A percentile compares a stretch with the other conserved stretches of the same genome.
phyloP scores from a whole-genome alignment of 2,329 filamentous ascomycete genomes.

The Raffaelea albimanens region DNA sequence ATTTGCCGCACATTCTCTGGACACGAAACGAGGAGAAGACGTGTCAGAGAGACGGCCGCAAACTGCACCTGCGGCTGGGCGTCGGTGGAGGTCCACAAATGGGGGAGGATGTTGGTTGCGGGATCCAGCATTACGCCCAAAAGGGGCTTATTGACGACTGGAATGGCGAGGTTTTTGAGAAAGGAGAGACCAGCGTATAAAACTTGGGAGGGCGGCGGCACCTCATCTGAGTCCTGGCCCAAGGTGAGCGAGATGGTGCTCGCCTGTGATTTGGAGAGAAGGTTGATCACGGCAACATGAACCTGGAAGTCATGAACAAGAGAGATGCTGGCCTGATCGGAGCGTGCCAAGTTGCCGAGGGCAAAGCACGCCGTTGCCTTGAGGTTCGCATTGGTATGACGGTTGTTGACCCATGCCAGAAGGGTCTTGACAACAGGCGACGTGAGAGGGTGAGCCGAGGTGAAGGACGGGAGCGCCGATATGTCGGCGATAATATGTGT shows the following conservation, averaged over 20 bases:
- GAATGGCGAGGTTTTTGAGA: slow-evolving; percentile 56
- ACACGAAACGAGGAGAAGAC: slow-evolving; percentile 45
- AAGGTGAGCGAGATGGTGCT: slow-evolving; percentile 22
- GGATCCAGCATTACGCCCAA: slow-evolving; percentile 39
- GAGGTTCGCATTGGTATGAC: slow-evolving; percentile 29
- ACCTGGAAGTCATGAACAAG: slow-evolving; percentile 37
- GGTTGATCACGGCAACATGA: slow-evolving; percentile 32
- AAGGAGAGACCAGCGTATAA: slow-evolving; percentile 50
- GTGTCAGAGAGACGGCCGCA: slow-evolving; percentile 46
- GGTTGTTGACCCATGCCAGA: slow-evolving; percentile 28
- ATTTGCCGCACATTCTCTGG: slow-evolving; percentile 40
- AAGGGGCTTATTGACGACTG: slow-evolving; percentile 39
- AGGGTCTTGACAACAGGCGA: slow-evolving; percentile 27
- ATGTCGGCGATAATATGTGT: slow-evolving; percentile 41
- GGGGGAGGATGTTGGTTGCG: slow-evolving; percentile 31
- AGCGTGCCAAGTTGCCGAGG: slow-evolving; percentile 52
- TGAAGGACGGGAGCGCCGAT: slow-evolving; percentile 32
- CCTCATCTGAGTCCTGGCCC: slow-evolving; percentile 1
- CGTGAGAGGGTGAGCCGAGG: slow-evolving; percentile 24
- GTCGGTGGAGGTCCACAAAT: slow-evolving; percentile 39
- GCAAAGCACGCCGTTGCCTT: slow-evolving; percentile 47
- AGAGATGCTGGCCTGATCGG: slow-evolving; percentile 40
- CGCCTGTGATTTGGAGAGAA: slow-evolving; percentile 30
- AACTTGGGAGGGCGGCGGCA: slow-evolving; percentile 29
- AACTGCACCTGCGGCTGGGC: slow-evolving; percentile 50